Evolutionary conservation across 495 filamentous ascomycete genomes (phyloP).

Genomic region (Collariella sp.): DNA sequence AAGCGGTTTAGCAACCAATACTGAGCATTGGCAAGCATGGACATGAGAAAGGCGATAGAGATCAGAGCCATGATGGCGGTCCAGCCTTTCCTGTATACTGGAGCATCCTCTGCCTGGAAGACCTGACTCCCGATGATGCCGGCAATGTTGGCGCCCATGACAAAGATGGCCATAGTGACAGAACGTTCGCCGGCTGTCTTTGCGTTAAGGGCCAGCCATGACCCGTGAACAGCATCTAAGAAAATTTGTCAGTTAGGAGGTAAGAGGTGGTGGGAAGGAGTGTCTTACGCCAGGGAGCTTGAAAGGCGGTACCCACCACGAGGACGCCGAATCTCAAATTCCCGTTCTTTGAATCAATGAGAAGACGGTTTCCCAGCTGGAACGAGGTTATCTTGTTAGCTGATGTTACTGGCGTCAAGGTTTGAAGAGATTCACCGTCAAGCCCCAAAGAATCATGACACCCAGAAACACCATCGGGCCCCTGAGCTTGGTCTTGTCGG

Average conservation of each 20-base stretch:
- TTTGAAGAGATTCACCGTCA: slow-evolving; percentile 17
- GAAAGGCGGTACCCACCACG: slow-evolving; percentile 40
- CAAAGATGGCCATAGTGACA: slow-evolving; percentile 38
- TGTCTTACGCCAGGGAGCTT: slow-evolving; percentile 45
- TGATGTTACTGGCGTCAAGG: not conserved
- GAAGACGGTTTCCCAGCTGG: slow-evolving; percentile 25
- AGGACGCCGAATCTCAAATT: slow-evolving; percentile 37
- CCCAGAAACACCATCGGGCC: slow-evolving; percentile 20
- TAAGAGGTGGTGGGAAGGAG: slow-evolving; percentile 2
- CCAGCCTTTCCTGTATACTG: slow-evolving; percentile 36
- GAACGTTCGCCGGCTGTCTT: slow-evolving; percentile 28
- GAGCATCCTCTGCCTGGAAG: slow-evolving; percentile 44
- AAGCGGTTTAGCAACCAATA: slow-evolving; percentile 21
- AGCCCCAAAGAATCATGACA: slow-evolving; percentile 17
- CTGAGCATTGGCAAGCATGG: slow-evolving; percentile 19
- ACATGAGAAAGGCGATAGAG: slow-evolving; percentile 12
- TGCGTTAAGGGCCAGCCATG: slow-evolving; percentile 34
- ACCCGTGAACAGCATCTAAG: slow-evolving; percentile 30
- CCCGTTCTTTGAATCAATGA: slow-evolving; percentile 39
- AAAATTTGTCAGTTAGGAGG: not conserved
- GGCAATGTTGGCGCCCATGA: slow-evolving; percentile 48
- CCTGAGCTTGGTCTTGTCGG: slow-evolving; percentile 20
- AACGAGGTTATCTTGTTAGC: not conserved
- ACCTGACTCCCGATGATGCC: slow-evolving; percentile 48
- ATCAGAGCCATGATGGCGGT: slow-evolving; percentile 16